Evolutionary conservation across 805 yeast species (phyloP).

Genomic region (Lipomyces yamanashiensis): DNA sequence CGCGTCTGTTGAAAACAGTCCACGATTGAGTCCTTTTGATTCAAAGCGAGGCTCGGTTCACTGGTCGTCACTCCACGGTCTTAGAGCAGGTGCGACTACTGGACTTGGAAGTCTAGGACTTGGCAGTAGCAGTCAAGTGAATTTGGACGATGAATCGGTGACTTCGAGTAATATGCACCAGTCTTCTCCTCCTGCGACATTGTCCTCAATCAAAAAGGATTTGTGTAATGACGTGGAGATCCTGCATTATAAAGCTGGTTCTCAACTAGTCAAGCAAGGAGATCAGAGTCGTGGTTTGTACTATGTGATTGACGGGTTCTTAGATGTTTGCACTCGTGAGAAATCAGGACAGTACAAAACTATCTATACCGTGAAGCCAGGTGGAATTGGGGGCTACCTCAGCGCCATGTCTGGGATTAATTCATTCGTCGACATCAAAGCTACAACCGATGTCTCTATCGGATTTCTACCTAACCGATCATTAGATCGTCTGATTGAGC

Average conservation of each 20-base stretch:
- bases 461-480: conserved; percentile 71
- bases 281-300: conserved; percentile 73
- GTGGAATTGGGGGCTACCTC: conserved; percentile 87
- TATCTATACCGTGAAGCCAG: conserved; percentile 63
- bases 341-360: conserved; percentile 28
- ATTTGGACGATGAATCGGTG: conserved; percentile 44
- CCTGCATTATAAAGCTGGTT: conserved; percentile 56
- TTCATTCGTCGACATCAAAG: conserved; percentile 72
- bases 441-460: conserved; percentile 64
- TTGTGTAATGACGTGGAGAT: conserved; percentile 66
- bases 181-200: not conserved
- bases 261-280: conserved; percentile 65
- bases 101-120: conserved; percentile 17
- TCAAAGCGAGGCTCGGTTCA: conserved; percentile 6
- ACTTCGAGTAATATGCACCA: conserved; percentile 21
- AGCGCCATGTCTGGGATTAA: conserved; percentile 79
- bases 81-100: conserved; percentile 8
- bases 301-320: conserved; percentile 76
- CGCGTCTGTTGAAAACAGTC: conserved; percentile 26
- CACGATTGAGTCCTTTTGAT: conserved; percentile 22
- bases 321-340: conserved; percentile 60
- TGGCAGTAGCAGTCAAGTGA: conserved; percentile 8
- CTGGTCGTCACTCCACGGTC: not conserved
- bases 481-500: conserved; percentile 70
- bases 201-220: conserved; percentile 45